These are phyloP conservation scores for Neurospora intermedia DNA, from an alignment of 495 filamentous ascomycete genomes.

Conservation along the genomic window DNA sequence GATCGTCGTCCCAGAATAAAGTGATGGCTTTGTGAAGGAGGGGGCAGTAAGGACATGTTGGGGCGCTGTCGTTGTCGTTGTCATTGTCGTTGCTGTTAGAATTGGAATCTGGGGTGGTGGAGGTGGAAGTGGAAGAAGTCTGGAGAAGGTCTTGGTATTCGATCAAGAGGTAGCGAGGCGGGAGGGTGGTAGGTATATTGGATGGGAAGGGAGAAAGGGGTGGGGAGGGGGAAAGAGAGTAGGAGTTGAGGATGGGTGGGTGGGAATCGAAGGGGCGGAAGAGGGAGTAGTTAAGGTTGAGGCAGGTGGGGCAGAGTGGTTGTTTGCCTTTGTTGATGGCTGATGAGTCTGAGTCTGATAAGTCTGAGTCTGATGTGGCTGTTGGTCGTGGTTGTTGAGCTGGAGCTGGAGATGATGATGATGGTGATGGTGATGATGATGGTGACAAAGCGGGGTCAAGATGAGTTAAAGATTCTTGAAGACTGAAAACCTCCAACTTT, in stretches of 20 bases:
- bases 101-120: not conserved
- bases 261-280: not conserved
- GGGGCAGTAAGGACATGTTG: not conserved
- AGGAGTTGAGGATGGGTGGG: not conserved
- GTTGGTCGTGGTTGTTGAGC: not conserved
- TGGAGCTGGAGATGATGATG: not conserved
- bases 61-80: not conserved
- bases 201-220: too few relatives aligned
- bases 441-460: not conserved
- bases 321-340: not conserved
- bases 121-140: not conserved
- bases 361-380: not conserved
- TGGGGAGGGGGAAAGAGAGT: not conserved
- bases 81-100: too few relatives aligned
- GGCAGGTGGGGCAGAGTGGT: not conserved
- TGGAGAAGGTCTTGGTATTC: not conserved
- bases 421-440: not conserved
- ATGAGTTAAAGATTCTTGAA: not conserved
- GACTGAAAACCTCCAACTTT: not conserved
- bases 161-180: not conserved
- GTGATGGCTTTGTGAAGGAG: conserved; percentile 3
- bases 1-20: conserved; percentile 4
- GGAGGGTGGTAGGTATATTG: not conserved
- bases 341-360: not conserved
- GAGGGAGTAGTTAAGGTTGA: not conserved